Evolutionary conservation across 345 rosid genomes (phyloP).

Genomic region (Gossypium mustelinum): DNA sequence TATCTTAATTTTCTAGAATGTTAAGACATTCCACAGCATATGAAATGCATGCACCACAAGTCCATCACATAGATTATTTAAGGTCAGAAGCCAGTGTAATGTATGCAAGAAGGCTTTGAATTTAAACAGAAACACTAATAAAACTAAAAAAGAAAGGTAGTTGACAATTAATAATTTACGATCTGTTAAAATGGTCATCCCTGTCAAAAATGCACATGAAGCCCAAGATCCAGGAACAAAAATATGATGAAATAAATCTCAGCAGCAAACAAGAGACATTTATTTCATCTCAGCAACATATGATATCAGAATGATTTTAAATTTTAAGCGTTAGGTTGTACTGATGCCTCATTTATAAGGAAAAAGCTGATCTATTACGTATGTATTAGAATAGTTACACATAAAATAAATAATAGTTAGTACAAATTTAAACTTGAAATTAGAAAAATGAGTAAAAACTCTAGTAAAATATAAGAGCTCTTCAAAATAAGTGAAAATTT

Average conservation of each 20-base stretch:
- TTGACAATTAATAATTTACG: neutral
- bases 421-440: no score
- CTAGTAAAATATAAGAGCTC: no score
- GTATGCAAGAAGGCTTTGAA: neutral
- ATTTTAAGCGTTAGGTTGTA: neutral
- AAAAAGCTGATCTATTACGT: no score
- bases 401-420: no score
- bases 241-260: neutral
- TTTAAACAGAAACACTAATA: neutral
- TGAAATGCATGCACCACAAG: neutral
- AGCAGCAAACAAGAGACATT: neutral
- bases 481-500: no score
- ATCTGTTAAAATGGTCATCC: neutral
- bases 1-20: neutral
- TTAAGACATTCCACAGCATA: neutral
- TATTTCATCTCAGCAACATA: neutral
- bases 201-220: neutral
- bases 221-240: neutral
- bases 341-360: no score
- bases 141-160: neutral
- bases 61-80: neutral
- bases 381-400: no score
- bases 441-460: no score
- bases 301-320: no score
- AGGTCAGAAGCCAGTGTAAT: neutral